phyloP scores from a whole-genome alignment of 176 grass and related monocot species.

The Musa beccarii region DNA sequence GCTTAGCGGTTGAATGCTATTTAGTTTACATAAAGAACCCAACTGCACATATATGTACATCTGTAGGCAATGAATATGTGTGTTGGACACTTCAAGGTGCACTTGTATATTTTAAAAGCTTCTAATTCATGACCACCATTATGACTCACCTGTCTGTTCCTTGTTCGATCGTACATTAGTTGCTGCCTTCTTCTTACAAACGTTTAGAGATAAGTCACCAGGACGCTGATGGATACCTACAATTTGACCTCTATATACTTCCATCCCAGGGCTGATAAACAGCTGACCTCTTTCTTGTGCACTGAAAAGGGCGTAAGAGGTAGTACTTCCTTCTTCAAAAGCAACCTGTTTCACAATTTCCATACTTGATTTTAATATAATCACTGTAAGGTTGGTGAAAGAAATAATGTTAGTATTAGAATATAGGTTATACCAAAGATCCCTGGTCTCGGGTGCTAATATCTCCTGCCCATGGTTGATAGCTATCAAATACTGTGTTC shows the following conservation, averaged over 20 bases:
- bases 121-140: neutral
- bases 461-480: slow-evolving; percentile 75
- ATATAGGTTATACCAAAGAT: slow-evolving; percentile 56
- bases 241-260: slow-evolving; percentile 95
- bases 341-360: slow-evolving; percentile 49
- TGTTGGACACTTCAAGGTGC: neutral
- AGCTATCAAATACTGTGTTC: slow-evolving; percentile 91
- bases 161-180: slow-evolving; percentile 97
- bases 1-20: neutral
- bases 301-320: slow-evolving; percentile 78
- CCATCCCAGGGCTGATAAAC: slow-evolving; percentile 62
- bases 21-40: too few species aligned
- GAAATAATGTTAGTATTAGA: neutral
- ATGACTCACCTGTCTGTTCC: slow-evolving; percentile 69
- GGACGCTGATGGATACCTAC: slow-evolving; percentile 89
- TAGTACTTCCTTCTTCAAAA: slow-evolving; percentile 87
- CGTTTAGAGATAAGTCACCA: slow-evolving; percentile 88
- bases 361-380: slow-evolving; percentile 18
- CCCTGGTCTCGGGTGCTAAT: slow-evolving; percentile 67
- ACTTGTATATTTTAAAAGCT: neutral
- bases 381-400: neutral
- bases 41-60: neutral
- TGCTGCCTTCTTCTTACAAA: slow-evolving; percentile 98
- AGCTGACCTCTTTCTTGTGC: slow-evolving; percentile 94
- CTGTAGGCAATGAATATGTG: neutral